These are phyloP conservation scores for Zangia roseola DNA, from an alignment of 768 basidiomycete genomes.

Conservation along the genomic window DNA sequence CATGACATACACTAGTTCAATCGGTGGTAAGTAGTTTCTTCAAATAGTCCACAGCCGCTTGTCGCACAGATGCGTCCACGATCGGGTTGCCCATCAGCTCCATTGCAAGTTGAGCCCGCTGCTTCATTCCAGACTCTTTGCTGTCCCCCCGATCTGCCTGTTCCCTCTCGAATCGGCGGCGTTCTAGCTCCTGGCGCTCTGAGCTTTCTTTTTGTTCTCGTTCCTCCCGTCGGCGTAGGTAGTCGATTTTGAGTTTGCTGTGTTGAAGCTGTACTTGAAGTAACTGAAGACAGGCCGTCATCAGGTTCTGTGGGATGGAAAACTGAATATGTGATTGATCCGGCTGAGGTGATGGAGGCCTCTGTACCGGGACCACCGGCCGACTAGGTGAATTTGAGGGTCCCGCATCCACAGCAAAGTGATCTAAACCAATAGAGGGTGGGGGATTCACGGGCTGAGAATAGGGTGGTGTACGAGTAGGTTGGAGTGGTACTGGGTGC, in stretches of 20 bases:
- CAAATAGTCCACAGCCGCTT: constrained; percentile 69
- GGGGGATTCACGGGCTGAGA: constrained; percentile 17
- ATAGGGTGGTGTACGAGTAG: constrained; percentile 23
- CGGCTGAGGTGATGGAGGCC: constrained; percentile 16
- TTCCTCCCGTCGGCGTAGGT: constrained; percentile 63
- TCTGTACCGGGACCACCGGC: constrained; percentile 7
- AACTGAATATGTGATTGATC: constrained; percentile 49
- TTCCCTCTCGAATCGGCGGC: constrained; percentile 54
- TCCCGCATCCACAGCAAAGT: constrained; percentile 17
- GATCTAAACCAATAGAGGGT: constrained; percentile 15
- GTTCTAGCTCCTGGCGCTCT: constrained; percentile 51
- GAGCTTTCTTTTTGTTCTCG: constrained; percentile 61
- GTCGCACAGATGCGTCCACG: constrained; percentile 59
- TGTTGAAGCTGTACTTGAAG: constrained; percentile 69
- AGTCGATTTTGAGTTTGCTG: constrained; percentile 68
- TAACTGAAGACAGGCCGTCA: constrained; percentile 56
- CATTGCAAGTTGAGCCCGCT: constrained; percentile 65
- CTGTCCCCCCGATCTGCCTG: constrained; percentile 53
- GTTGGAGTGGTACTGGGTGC: constrained; percentile 30
- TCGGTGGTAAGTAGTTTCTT: constrained; percentile 56
- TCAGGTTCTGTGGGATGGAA: constrained; percentile 54
- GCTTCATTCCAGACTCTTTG: constrained; percentile 53
- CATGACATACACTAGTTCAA: constrained; percentile 18
- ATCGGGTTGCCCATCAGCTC: constrained; percentile 59
- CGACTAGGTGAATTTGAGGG: constrained; percentile 18